phyloP scores from a whole-genome alignment of 106 monocot species.

The Acanthochlamys bracteata region DNA sequence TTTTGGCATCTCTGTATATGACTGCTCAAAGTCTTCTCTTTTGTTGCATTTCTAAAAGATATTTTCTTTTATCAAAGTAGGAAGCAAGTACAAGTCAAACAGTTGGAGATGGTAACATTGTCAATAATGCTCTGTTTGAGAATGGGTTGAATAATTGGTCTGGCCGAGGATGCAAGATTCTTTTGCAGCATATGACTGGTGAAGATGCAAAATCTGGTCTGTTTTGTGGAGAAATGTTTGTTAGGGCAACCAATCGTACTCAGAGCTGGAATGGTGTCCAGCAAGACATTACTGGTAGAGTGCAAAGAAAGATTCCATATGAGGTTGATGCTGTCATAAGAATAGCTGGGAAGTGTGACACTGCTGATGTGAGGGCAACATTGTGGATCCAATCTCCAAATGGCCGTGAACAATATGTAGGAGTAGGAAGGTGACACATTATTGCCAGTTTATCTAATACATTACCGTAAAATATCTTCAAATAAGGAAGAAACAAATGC shows the following conservation, averaged over 20 bases:
- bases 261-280: slow-evolving; percentile 70
- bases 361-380: slow-evolving; percentile 34
- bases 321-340: slow-evolving; percentile 43
- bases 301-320: slow-evolving; percentile 41
- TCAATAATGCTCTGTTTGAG: slow-evolving; percentile 55
- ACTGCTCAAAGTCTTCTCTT: neutral
- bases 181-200: slow-evolving; percentile 29
- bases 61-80: slow-evolving; percentile 11
- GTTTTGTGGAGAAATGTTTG: slow-evolving; percentile 43
- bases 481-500: no score
- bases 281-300: slow-evolving; percentile 48
- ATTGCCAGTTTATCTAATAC: no score
- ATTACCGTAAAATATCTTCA: no score
- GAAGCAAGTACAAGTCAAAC: slow-evolving; percentile 8
- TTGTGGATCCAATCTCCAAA: slow-evolving; percentile 44
- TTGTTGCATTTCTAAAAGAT: neutral
- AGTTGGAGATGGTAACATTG: slow-evolving; percentile 33
- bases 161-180: slow-evolving; percentile 72
- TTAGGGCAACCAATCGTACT: slow-evolving; percentile 36
- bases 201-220: slow-evolving; percentile 40
- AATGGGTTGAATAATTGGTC: slow-evolving; percentile 60
- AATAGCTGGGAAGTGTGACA: slow-evolving; percentile 22
- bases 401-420: slow-evolving; percentile 52
- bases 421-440: slow-evolving; percentile 65
- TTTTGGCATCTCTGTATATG: neutral